Conservation (phyloP, 1,284 basidiomycete genomes). For the Ganoderma sp. region DNA sequence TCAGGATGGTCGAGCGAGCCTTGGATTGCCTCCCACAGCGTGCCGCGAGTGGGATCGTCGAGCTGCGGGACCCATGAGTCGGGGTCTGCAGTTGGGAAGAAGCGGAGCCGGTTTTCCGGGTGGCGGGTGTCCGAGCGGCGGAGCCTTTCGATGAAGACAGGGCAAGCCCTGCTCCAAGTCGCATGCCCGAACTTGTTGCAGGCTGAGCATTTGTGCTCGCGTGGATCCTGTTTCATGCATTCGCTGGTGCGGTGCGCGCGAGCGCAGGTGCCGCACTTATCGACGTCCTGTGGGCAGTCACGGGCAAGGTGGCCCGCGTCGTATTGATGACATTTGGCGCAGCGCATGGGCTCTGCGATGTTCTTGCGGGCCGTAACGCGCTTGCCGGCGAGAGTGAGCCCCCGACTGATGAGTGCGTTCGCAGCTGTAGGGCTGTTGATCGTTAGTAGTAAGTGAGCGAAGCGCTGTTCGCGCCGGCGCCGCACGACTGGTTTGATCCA, state of each 20-base stretch:
- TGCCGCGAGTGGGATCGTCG: accelerated
- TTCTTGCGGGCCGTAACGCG: background rate
- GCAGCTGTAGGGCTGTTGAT: conserved; percentile 8
- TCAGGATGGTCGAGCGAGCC: too few species aligned
- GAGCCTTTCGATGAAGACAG: background rate
- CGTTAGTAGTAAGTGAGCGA: background rate
- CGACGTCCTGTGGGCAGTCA: conserved; percentile 29
- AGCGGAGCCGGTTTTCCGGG: background rate
- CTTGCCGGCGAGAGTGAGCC: conserved; percentile 17
- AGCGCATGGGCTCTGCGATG: conserved; percentile 27
- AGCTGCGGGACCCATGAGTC: background rate
- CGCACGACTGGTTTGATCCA: too few species aligned
- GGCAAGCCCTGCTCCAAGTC: background rate
- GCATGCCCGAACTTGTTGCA: conserved; percentile 7
- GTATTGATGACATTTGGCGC: conserved; percentile 41
- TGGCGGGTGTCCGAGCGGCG: background rate
- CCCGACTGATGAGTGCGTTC: conserved; percentile 19
- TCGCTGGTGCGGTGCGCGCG: too few species aligned
- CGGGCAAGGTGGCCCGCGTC: conserved; percentile 34
- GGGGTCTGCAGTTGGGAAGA: background rate
- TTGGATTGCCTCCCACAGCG: background rate
- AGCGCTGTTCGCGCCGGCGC: background rate
- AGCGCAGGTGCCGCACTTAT: too few species aligned
- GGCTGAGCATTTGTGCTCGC: background rate
- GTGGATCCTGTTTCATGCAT: too few species aligned